Evolutionary conservation across 352 stramenopile species (phyloP).

Genomic region (Globisporangium cylindrosporum): DNA sequence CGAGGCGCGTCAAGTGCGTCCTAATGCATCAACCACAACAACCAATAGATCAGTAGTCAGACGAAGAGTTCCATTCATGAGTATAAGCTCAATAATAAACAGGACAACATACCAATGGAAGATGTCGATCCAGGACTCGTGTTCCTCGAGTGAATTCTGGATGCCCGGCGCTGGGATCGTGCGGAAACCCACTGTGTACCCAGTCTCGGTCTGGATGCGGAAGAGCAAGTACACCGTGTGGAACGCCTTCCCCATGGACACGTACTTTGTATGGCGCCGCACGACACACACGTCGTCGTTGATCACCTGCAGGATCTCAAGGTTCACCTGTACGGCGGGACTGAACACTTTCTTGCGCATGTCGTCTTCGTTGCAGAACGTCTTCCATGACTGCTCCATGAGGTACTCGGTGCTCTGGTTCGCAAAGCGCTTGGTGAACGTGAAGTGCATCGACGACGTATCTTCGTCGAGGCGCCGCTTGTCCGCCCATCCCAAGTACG

Average conservation of each 20-base stretch:
- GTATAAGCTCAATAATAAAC: neutral
- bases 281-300: constrained; percentile 53
- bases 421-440: constrained; percentile 52
- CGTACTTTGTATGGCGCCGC: constrained; percentile 54
- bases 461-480: constrained; percentile 41
- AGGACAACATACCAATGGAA: constrained; percentile 49
- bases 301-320: constrained; percentile 47
- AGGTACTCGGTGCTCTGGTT: constrained; percentile 30
- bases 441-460: constrained; percentile 52
- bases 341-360: constrained; percentile 55
- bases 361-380: constrained; percentile 41
- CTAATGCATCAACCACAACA: constrained; percentile 10
- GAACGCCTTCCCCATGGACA: constrained; percentile 44
- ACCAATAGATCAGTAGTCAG: neutral
- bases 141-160: constrained; percentile 40
- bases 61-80: neutral
- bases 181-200: constrained; percentile 67
- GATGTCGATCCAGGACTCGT: constrained; percentile 59
- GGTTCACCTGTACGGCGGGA: constrained; percentile 35
- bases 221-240: constrained; percentile 76
- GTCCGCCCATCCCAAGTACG: constrained; percentile 61
- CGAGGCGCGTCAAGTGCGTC: constrained; percentile 33
- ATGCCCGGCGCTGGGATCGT: constrained; percentile 53
- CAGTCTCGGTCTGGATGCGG: constrained; percentile 43
- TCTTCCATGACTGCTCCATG: constrained; percentile 52